phyloP scores from a whole-genome alignment of 805 yeast species.

The Pichia nanzhaoensis region DNA sequence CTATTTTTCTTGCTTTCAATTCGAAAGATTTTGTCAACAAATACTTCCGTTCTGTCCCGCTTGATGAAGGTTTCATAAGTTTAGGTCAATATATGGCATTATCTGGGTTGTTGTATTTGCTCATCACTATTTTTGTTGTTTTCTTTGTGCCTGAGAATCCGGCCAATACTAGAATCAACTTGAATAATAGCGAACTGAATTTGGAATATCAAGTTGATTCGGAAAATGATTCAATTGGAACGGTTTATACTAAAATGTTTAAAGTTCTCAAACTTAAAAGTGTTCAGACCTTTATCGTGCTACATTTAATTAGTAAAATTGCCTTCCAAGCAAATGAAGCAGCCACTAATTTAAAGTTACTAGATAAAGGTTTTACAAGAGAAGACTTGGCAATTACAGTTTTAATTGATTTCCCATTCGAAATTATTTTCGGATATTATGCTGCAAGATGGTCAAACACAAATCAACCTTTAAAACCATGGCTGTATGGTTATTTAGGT shows the following conservation, averaged over 20 bases:
- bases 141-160: conserved; percentile 70
- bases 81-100: conserved; percentile 69
- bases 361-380: conserved; percentile 87
- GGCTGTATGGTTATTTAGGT: conserved; percentile 85
- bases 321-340: conserved; percentile 96
- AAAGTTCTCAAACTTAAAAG: conserved; percentile 62
- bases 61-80: conserved; percentile 58
- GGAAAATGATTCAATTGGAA: conserved; percentile 13
- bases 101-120: conserved; percentile 68
- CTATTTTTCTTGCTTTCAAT: conserved; percentile 83
- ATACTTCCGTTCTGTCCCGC: conserved; percentile 60
- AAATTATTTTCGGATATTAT: conserved; percentile 88
- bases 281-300: conserved; percentile 64
- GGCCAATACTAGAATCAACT: conserved; percentile 31
- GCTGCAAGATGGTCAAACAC: conserved; percentile 94
- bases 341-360: conserved; percentile 83
- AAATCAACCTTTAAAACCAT: conserved; percentile 68
- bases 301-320: conserved; percentile 75
- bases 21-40: conserved; percentile 90
- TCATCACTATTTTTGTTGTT: conserved; percentile 56
- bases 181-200: neutral
- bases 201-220: conserved; percentile 2
- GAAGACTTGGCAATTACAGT: conserved; percentile 93
- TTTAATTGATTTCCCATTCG: conserved; percentile 91
- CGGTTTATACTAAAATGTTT: conserved; percentile 59